These are phyloP conservation scores for Babesia caballi DNA, from an alignment of 169 alveolate species.

Conservation along the genomic window DNA sequence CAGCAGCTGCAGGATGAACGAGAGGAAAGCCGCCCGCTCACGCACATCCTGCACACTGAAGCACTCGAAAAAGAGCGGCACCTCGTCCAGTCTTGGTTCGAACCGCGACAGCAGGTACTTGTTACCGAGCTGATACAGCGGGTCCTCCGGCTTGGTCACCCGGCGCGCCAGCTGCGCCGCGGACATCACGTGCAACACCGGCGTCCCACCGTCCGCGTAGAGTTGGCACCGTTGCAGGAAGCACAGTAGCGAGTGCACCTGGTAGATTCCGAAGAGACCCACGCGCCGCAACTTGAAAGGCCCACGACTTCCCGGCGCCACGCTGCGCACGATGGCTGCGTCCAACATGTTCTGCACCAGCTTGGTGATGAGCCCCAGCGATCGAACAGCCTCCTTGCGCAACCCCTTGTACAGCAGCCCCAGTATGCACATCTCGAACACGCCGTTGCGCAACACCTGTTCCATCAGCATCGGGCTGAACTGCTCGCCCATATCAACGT, in stretches of 20 bases:
- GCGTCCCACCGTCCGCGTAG: constrained; percentile 7
- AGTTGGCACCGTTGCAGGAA: constrained; percentile 1
- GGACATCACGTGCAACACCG: background rate
- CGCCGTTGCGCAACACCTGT: constrained; percentile 18
- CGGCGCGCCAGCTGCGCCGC: constrained; percentile 9
- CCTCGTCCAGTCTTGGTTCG: constrained; percentile 7
- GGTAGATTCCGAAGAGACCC: constrained; percentile 18
- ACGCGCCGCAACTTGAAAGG: constrained; percentile 19
- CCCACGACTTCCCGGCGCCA: constrained; percentile 1
- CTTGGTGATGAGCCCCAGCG: constrained; percentile 3
- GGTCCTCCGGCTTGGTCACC: constrained; percentile 33
- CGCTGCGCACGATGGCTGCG: constrained; percentile 17
- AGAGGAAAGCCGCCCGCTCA: background rate
- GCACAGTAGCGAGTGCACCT: constrained; percentile 18
- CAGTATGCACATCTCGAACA: constrained; percentile 8
- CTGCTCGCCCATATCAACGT: background rate
- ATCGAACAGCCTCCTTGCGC: background rate
- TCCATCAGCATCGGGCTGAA: constrained; percentile 19
- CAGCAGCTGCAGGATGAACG: constrained; percentile 14
- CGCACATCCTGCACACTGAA: constrained; percentile 14
- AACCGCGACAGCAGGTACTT: constrained; percentile 4
- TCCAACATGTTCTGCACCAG: constrained; percentile 18
- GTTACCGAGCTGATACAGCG: constrained; percentile 13
- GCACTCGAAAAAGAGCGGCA: constrained; percentile 39
- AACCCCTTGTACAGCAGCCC: background rate